These are phyloP conservation scores for Nasturtium officinale DNA, from an alignment of 345 rosid genomes.

Conservation along the genomic window DNA sequence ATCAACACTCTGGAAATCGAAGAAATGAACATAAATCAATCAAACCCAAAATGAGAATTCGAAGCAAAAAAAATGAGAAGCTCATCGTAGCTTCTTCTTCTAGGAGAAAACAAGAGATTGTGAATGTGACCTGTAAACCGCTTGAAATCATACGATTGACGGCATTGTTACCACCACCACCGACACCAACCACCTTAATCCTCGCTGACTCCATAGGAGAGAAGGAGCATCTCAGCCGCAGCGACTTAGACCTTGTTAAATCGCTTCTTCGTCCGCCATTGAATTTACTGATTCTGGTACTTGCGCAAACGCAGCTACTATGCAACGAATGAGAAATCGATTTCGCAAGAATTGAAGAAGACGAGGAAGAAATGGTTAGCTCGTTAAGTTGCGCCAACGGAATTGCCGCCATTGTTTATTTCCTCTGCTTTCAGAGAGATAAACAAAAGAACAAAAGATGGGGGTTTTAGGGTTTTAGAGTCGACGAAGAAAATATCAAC, in stretches of 20 bases:
- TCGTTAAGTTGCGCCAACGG: conserved; percentile 59
- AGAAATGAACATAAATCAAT: not conserved
- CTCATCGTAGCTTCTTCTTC: not conserved
- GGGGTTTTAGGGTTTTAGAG: conserved; percentile 43
- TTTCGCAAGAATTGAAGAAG: conserved; percentile 41
- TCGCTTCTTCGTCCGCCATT: conserved; percentile 35
- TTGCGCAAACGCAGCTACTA: conserved; percentile 33
- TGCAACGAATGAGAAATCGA: conserved; percentile 39
- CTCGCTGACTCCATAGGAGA: conserved; percentile 78
- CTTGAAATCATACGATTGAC: conserved; percentile 97
- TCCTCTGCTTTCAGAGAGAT: not conserved
- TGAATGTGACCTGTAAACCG: conserved; percentile 71
- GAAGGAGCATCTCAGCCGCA: conserved; percentile 62
- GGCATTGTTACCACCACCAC: conserved; percentile 99
- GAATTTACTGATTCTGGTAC: conserved; percentile 34
- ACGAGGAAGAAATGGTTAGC: conserved; percentile 46
- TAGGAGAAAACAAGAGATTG: not conserved
- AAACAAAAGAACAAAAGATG: conserved; percentile 9
- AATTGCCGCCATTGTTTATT: conserved; percentile 53
- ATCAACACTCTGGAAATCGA: conserved; percentile 70
- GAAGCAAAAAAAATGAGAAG: not conserved
- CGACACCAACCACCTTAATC: conserved; percentile 94
- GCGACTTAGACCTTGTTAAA: conserved; percentile 35
- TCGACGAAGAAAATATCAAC: conserved; percentile 33
- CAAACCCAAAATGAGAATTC: not conserved